Base-by-base conservation (phyloP, 2,329 filamentous ascomycete species). In the Colletotrichum sp. region DNA sequence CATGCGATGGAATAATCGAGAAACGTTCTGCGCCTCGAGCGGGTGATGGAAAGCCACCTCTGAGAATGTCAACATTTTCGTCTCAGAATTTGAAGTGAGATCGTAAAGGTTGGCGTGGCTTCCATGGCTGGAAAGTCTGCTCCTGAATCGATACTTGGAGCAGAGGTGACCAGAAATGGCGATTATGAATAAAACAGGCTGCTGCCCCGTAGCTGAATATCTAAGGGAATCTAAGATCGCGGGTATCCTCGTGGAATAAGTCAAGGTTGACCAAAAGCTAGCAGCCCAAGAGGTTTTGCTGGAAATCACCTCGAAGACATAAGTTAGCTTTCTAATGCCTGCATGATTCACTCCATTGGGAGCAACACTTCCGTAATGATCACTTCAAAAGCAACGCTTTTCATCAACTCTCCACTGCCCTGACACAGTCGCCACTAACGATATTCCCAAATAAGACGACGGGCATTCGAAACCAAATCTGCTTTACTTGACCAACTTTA, bases 401-500 rank as follows among this genome's bases (percentile, higher is more conserved):
- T n/a, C 0, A 2, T 12, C 18, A 44, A 44, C 5, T 44, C 18
- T 44, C 0, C 5, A 1, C 18, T 10, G 9, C 18, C 39, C 18
- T 44, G 8, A n/a, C 18, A n/a, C 2, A 2, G 0, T 44, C 39
- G 18, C 39, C 39, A n/a, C 9, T 6, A 10, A 44, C 1, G 18
- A n/a, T n/a, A 1, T 0, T 44, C 18, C 1, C 3, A 44, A 44
- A 12, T 1, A 44, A n/a, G 18, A 1, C 18, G 5, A 52, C 3
- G 10, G 44, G n/a, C 10, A 21, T 0, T 4, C 13, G 10, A 52
- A 4, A 21, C 44, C 9, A 0, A 52, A 52, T 7, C 1, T 13
- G 3, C n/a, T 21, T 52, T 13, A 52, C 13, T n/a, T 4, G 2
- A 7, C n/a, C 9, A 52, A 21, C n/a, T 13, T 52, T 13, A 6